phyloP scores from a whole-genome alignment of 225 moss, liverwort and hornwort genomes.

The Pseudoscleropodium purum region DNA sequence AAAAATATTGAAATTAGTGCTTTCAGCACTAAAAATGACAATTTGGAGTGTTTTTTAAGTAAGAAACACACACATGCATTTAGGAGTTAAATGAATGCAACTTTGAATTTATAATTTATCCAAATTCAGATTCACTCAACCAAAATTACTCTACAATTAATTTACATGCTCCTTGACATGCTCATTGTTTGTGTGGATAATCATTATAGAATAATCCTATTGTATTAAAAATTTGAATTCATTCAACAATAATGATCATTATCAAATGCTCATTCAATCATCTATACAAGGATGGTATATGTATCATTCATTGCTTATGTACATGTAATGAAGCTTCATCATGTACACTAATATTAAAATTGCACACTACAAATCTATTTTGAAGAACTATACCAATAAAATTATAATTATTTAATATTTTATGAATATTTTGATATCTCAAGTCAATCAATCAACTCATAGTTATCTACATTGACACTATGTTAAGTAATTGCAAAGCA shows the following conservation, averaged over 20 bases:
- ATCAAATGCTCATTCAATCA: not conserved
- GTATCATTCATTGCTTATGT: not conserved
- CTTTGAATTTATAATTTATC: not conserved
- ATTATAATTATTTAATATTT: not conserved
- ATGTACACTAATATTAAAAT: not conserved
- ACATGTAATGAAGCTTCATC: not conserved
- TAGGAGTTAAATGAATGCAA: not conserved
- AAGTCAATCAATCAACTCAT: not conserved
- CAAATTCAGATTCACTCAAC: no score
- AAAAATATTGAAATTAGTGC: not conserved
- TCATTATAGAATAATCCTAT: not conserved
- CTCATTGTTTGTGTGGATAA: not conserved
- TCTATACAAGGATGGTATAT: not conserved
- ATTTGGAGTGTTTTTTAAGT: not conserved
- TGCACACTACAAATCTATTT: rapidly evolving
- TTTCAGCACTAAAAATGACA: not conserved
- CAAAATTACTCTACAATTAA: not conserved
- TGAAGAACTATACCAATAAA: not conserved
- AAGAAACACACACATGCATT: not conserved
- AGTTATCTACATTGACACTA: not conserved
- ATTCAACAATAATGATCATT: not conserved
- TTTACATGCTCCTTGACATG: not conserved
- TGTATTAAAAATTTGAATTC: not conserved
- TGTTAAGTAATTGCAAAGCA: not conserved
- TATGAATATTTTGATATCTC: not conserved